Evolutionary conservation across 345 rosid genomes (phyloP).

Genomic region (Barbarea vulgaris): DNA sequence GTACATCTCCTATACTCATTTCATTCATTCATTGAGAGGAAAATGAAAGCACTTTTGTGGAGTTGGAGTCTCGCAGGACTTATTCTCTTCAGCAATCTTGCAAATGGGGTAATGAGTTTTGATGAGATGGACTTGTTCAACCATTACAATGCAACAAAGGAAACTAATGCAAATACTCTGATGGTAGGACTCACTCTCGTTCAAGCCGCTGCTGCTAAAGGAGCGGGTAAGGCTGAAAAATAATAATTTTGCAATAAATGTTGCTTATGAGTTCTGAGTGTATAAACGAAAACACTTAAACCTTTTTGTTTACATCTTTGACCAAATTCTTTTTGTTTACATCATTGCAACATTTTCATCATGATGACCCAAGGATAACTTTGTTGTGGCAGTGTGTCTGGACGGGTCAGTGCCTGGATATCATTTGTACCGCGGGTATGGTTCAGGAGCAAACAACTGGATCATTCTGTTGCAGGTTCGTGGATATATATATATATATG

Average conservation of each 20-base stretch:
- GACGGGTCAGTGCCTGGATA: constrained; percentile 96
- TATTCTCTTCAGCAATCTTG: constrained; percentile 22
- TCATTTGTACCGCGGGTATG: constrained; percentile 69
- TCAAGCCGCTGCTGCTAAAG: constrained; percentile 59
- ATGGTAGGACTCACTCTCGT: constrained; percentile 79
- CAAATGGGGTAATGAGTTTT: constrained; percentile 16
- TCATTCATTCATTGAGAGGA: constrained; percentile 5
- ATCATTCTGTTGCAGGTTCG: constrained; percentile 75
- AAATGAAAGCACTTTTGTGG: constrained; percentile 21
- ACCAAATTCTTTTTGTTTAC: background rate
- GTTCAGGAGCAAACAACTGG: constrained; percentile 81
- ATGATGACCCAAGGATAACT: constrained; percentile 3
- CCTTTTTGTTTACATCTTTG: background rate
- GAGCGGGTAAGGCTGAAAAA: constrained; percentile 58
- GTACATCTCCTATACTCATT: background rate
- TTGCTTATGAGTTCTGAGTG: background rate
- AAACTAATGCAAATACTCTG: constrained; percentile 5
- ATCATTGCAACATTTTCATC: background rate
- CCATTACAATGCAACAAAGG: constrained; percentile 3
- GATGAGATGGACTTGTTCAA: background rate
- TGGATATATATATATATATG: background rate
- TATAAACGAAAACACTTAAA: background rate
- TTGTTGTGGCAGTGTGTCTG: constrained; percentile 70
- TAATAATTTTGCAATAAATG: background rate
- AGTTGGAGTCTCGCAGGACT: constrained; percentile 29